Percentiles rank a stretch among this genome's conserved stretches.
These are phyloP conservation scores for Scheffersomyces titani DNA, from an alignment of 1,139 yeast genomes.

Conservation along the genomic window DNA sequence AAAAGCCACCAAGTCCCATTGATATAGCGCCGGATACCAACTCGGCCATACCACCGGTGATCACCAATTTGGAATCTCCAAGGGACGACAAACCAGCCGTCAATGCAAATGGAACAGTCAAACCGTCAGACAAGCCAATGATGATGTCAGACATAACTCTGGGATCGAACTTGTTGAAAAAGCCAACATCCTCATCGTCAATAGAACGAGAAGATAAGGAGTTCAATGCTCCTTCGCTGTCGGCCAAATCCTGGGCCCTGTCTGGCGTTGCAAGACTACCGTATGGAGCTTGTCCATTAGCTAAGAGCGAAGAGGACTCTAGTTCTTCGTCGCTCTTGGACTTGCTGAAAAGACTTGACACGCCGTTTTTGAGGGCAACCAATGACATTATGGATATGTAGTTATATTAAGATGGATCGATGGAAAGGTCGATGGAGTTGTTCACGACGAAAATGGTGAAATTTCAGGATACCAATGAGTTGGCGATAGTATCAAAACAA, in stretches of 20 bases:
- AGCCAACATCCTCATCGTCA: slow-evolving; percentile 26
- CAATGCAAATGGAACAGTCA: slow-evolving; percentile 82
- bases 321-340: slow-evolving; percentile 32
- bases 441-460: no score
- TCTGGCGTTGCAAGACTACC: slow-evolving; percentile 38
- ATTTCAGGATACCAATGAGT: not conserved
- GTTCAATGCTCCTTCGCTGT: slow-evolving; percentile 40
- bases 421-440: no score
- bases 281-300: slow-evolving; percentile 36
- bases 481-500: not conserved
- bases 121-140: slow-evolving; percentile 78
- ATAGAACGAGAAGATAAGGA: slow-evolving; percentile 23
- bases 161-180: slow-evolving; percentile 55
- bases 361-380: slow-evolving; percentile 42
- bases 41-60: slow-evolving; percentile 87
- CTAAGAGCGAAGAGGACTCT: slow-evolving; percentile 36
- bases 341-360: slow-evolving; percentile 24
- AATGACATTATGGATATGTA: slow-evolving; percentile 27
- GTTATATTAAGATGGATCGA: not conserved
- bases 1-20: slow-evolving; percentile 82
- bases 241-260: slow-evolving; percentile 38
- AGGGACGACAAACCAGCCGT: slow-evolving; percentile 80
- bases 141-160: slow-evolving; percentile 80
- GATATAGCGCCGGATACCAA: slow-evolving; percentile 81
- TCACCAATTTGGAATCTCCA: slow-evolving; percentile 73